Evolutionary conservation across 2,329 filamentous ascomycete species (phyloP), one percentile per base, ranked within the genome.

Genomic region (Emericellopsis atlantica): DNA sequence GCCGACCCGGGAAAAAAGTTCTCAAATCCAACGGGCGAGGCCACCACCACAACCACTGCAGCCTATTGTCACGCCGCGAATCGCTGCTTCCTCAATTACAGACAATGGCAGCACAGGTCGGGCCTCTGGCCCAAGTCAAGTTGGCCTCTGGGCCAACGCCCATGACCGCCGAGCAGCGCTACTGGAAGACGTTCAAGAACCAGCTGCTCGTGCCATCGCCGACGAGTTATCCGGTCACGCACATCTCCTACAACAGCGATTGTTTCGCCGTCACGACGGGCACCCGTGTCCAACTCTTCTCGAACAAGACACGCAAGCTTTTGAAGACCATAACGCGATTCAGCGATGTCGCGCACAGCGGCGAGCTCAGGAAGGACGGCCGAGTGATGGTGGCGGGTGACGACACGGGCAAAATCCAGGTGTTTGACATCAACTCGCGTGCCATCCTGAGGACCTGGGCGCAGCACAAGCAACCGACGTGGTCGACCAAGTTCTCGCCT

Each of bases 361-460:
- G 86, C 46, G 87, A 94, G 56, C 82, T 96, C 47, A 78, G 92
- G 44, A 74, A 80, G 42, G 92, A 98, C 65, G 90, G 89, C 33
- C 77, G 87, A 46, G 84, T 98, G 43, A 65, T 98, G 51, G 82
- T 93, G 31, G 88, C 90, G 26, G 90, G 90, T 52, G 90, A 95
- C 51, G 90, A 95, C 57, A 83, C 79, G 33, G 93, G 93, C 43
- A 80, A 82, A 46, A 85, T 98, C 49, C 93, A 98, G 62, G 88
- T 95, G 11, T 98, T 96, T 56, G 92, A 98, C 55, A 79, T 94
- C 40, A 80, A 56, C 36, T 90, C 88, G 43, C 76, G 92, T 47
- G 88, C 88, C 4, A 95, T 98, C 49, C 66, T 98, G 52, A 90
- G 92, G 68, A 95, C 90, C 40, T 98, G 92, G 90, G 79, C 81